These are phyloP conservation scores for Fonsecaea multimorphosa DNA, from an alignment of 2,329 filamentous ascomycete genomes.

Conservation along the genomic window DNA sequence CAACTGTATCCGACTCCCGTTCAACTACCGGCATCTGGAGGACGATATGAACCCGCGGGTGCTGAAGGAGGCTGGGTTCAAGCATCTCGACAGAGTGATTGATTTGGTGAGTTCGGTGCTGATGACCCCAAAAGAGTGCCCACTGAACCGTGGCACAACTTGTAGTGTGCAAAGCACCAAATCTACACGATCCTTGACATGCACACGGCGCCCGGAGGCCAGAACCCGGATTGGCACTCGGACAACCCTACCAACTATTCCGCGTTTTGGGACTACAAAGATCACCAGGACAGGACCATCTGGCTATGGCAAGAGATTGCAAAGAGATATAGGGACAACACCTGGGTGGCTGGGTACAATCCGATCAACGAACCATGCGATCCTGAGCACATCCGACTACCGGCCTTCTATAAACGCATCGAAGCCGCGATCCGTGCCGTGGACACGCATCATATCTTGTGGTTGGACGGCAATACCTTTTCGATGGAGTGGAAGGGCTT, in stretches of 20 bases:
- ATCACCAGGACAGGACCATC: slow-evolving; percentile 57
- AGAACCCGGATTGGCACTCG: slow-evolving; percentile 60
- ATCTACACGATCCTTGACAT: slow-evolving; percentile 61
- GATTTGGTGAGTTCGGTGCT: slow-evolving; percentile 45
- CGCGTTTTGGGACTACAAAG: slow-evolving; percentile 59
- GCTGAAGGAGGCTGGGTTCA: slow-evolving; percentile 53
- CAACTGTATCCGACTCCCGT: slow-evolving; percentile 65
- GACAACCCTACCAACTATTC: slow-evolving; percentile 56
- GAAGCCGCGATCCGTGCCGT: slow-evolving; percentile 54
- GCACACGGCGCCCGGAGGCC: slow-evolving; percentile 57
- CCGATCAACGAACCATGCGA: slow-evolving; percentile 60
- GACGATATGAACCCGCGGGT: slow-evolving; percentile 55
- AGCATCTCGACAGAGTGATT: slow-evolving; percentile 55
- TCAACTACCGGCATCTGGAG: slow-evolving; percentile 63
- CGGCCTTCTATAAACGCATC: slow-evolving; percentile 54
- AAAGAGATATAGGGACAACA: slow-evolving; percentile 52
- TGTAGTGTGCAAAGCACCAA: slow-evolving; percentile 50
- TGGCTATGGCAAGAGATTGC: slow-evolving; percentile 59
- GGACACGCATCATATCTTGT: slow-evolving; percentile 55
- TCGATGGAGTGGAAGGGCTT: slow-evolving; percentile 55
- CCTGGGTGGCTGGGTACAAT: slow-evolving; percentile 59
- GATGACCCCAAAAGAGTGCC: too few relatives aligned
- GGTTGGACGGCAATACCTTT: slow-evolving; percentile 53
- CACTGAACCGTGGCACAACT: too few relatives aligned
- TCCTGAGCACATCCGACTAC: slow-evolving; percentile 52